Conservation (phyloP, 768 basidiomycete genomes). For the Pleurotus giganteus region DNA sequence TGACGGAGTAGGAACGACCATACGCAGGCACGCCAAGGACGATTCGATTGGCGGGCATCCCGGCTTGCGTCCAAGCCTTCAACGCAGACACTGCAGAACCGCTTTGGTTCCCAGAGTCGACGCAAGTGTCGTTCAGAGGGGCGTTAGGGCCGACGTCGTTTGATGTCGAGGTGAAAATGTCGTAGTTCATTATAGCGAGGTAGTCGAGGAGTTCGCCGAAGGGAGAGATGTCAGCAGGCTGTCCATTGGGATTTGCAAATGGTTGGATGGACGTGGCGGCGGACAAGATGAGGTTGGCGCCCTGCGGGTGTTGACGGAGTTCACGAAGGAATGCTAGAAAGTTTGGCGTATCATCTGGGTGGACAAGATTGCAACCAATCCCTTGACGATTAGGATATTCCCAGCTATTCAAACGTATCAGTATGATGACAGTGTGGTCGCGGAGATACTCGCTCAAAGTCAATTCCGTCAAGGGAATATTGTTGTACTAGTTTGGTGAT, state of each 20-base stretch:
- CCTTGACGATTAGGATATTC: constrained; percentile 65
- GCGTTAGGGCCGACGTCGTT: constrained; percentile 75
- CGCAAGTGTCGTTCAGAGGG: constrained; percentile 79
- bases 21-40: constrained; percentile 85
- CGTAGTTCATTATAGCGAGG: constrained; percentile 54
- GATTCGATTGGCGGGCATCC: constrained; percentile 69
- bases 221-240: constrained; percentile 56
- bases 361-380: constrained; percentile 54
- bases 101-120: constrained; percentile 47
- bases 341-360: constrained; percentile 54
- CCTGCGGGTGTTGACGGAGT: constrained; percentile 48
- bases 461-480: constrained; percentile 58
- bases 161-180: constrained; percentile 50
- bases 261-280: constrained; percentile 25
- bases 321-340: constrained; percentile 66
- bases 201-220: constrained; percentile 56
- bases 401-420: constrained; percentile 44
- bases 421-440: background rate
- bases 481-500: constrained; percentile 43
- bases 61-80: constrained; percentile 70
- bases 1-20: constrained; percentile 69
- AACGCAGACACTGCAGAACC: constrained; percentile 82
- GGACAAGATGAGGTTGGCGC: constrained; percentile 46
- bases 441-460: constrained; percentile 38
- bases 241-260: constrained; percentile 38